phyloP scores from a whole-genome alignment of 495 filamentous ascomycete species.

The Hypoxylon rickii region DNA sequence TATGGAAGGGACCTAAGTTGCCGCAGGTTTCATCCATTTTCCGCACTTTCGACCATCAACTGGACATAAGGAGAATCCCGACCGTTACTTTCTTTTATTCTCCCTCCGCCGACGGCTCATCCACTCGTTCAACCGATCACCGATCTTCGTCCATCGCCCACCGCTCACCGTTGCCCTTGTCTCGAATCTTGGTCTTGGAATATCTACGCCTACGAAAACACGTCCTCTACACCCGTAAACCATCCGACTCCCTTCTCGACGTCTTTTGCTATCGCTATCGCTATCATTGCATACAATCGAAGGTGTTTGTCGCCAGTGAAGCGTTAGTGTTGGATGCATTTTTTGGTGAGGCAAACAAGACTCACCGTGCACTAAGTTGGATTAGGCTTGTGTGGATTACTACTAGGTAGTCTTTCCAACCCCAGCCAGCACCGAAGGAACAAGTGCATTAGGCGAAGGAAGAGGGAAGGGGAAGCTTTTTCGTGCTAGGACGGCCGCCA shows the following conservation, averaged over 20 bases:
- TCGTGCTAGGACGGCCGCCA: background rate
- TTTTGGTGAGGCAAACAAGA: conserved; percentile 8
- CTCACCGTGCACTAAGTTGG: conserved; percentile 8
- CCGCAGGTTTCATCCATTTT: background rate
- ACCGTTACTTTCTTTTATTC: conserved; percentile 16
- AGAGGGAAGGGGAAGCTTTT: conserved; percentile 1
- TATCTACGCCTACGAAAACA: conserved; percentile 3
- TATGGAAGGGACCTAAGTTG: conserved; percentile 22
- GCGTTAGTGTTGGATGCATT: background rate
- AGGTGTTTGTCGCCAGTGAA: conserved; percentile 4
- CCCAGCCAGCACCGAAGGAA: conserved; percentile 9
- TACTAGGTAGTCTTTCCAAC: background rate
- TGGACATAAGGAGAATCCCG: background rate
- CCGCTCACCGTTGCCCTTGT: conserved; percentile 9
- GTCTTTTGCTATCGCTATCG: conserved; percentile 4
- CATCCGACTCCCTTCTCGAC: background rate
- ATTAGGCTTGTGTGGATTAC: conserved; percentile 4
- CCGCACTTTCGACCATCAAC: background rate
- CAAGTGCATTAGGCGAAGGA: conserved; percentile 9
- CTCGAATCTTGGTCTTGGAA: conserved; percentile 21
- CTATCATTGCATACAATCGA: conserved; percentile 7
- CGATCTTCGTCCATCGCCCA: background rate
- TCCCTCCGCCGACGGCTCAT: conserved; percentile 1
- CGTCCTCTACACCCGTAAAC: conserved; percentile 27
- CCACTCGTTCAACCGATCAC: conserved; percentile 18